Evolutionary conservation across 371 early-diverging fungal genomes (phyloP).

Genomic region (Rhizopus microsporus): DNA sequence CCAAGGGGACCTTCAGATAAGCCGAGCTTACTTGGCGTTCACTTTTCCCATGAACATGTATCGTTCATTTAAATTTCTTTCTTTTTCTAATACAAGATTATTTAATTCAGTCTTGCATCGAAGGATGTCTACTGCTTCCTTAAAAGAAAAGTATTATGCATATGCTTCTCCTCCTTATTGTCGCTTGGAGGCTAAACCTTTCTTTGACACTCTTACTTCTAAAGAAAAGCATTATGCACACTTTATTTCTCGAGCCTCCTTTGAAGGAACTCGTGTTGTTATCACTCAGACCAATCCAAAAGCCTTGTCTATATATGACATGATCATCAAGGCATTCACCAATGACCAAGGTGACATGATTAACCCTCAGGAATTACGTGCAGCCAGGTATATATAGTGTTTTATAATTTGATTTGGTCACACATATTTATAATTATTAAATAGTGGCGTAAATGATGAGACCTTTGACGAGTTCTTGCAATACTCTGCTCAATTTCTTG

Average conservation of each 20-base stretch:
- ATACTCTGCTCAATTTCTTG: constrained; percentile 54
- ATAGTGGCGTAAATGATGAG: constrained; percentile 47
- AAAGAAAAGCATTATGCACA: constrained; percentile 64
- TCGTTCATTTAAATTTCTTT: too few species aligned
- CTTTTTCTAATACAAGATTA: too few species aligned
- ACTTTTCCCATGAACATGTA: too few species aligned
- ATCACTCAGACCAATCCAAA: constrained; percentile 46
- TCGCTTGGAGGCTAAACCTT: constrained; percentile 52
- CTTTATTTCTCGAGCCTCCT: constrained; percentile 59
- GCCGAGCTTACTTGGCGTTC: too few species aligned
- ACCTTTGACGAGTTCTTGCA: constrained; percentile 57
- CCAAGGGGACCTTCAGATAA: too few species aligned
- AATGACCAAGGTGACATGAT: constrained; percentile 24
- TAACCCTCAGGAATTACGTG: constrained; percentile 25
- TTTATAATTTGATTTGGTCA: too few species aligned
- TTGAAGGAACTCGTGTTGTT: constrained; percentile 57
- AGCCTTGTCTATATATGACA: constrained; percentile 42
- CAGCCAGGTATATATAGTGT: constrained; percentile 32
- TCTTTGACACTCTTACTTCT: constrained; percentile 52
- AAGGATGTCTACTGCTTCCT: constrained; percentile 17
- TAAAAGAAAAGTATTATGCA: constrained; percentile 38
- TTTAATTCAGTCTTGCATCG: neutral
- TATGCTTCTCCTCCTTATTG: constrained; percentile 53
- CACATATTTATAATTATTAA: neutral
- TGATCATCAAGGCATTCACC: constrained; percentile 35